Evolutionary conservation across 2,329 filamentous ascomycete genomes (phyloP), one percentile per base, ranked within the genome.

Genomic region (Metarhizium brunneum): DNA sequence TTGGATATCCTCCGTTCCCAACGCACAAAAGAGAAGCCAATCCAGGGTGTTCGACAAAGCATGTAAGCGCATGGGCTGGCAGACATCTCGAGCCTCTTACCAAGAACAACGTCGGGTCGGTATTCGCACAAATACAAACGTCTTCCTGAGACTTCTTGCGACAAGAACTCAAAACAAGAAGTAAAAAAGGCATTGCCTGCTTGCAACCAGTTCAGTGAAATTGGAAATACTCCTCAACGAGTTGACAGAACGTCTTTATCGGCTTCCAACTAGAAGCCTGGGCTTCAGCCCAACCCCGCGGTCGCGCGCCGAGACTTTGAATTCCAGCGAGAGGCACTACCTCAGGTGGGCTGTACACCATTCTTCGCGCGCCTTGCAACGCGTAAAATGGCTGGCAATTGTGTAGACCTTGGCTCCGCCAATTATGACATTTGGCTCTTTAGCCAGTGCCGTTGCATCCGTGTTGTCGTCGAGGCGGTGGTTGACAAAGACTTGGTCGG

Each of bases 301-400:
- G 50, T 57, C 52, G 55, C 49, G 53, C 54, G 38, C 38, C 54
- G 54, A 62, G 58, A 62, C 62, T 49, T 53, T 30, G 56, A 59
- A 65, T 64, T 65, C 63, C 63, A 65, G 57, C 43, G 57, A 48
- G 56, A 57, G 55, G 61, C 50, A 49, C 54, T 54, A 57, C 54
- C 53, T 54, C 56, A 35, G 32, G 32, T 35, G 52, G 48, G 43
- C 50, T 30, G 14, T 14, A 36, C 51, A 29, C 49, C 38, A 48
- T 18, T 47, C 43, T 35, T 47, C 18, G 14, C 42, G 49, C 51
- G 40, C 50, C 40, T 50, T 16, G 11, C 36, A 29, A 45, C 52
- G 52, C 43, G 49, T 16, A 40, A 45, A 54, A 49, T 45, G 30
- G 45, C 53, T 54, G 54, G 36, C 53, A 4, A 6, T 25, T 50